Evolutionary conservation across 139 green algal species (phyloP), one percentile per base, ranked within the genome.

Genomic region (Chlorella sp.): DNA sequence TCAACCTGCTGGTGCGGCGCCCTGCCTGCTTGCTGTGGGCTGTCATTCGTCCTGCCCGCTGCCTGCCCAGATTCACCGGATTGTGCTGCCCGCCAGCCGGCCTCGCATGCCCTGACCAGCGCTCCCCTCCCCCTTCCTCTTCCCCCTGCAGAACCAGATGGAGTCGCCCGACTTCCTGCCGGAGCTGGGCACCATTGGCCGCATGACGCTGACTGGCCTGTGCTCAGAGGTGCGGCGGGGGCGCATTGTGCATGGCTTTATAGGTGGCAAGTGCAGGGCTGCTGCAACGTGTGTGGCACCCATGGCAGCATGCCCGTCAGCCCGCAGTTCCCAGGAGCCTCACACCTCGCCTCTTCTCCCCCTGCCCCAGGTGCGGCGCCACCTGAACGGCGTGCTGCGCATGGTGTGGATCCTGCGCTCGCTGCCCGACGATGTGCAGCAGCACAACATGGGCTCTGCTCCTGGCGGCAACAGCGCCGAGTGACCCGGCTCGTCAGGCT

Each of bases 371-470:
- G 51, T 60, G 13, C 51, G 51, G 9, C 71, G 71, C 21, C 82
- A 86, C 57, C 57, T 86, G 18, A 75, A 81, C 39, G 57, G 55
- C 57, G 82, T 86, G 72, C 72, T 86, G 72, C 71, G 62, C 57
- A 86, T 86, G 82, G 71, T 81, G 3, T 86, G 82, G 82, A 64
- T 81, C 36, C 55, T 86, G 82, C 82, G 82, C 69, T 82, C 76
- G 5, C 76, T 82, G 57, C 76, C 76, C 34, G 76, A 82, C 76
- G 76, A 82, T 56, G 76, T 82, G 57, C 76, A 82, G 75, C 76
- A 82, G 75, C 75, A 82, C 36, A 82, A 73, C 76, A 39, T 32
- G 13, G 63, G 63, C 63, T 26, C 64, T 30, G 64, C 64, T 3
- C 68, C 68, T 1, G 68, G 65, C 65, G 38, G 39, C 39, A 78